These are phyloP conservation scores for Citrus sinensis DNA, from an alignment of 345 rosid species.

Conservation along the genomic window DVS_A1.0 CM039164.1:16299001-16299500, in stretches of 20 bases:
- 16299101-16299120: conserved; percentile 49
- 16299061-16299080: conserved; percentile 13
- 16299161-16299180: conserved; percentile 59
- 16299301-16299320: background rate
- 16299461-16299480: conserved; percentile 16
- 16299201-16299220: conserved; percentile 69
- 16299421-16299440: conserved; percentile 77
- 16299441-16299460: conserved; percentile 68
- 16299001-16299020: conserved; percentile 20
- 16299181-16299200: conserved; percentile 57
- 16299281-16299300: background rate
- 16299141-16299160: conserved; percentile 72
- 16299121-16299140: conserved; percentile 74
- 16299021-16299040: conserved; percentile 42
- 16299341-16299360: conserved; percentile 63
- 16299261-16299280: background rate
- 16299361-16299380: conserved; percentile 62
- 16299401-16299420: conserved; percentile 83
- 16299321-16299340: conserved; percentile 71
- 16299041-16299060: conserved; percentile 14
- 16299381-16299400: conserved; percentile 36
- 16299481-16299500: conserved; percentile 8
- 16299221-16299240: background rate
- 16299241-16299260: background rate
- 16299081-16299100: conserved; percentile 9